phyloP scores from a whole-genome alignment of 2,329 filamentous ascomycete species.

The Fusarium sp. region DNA sequence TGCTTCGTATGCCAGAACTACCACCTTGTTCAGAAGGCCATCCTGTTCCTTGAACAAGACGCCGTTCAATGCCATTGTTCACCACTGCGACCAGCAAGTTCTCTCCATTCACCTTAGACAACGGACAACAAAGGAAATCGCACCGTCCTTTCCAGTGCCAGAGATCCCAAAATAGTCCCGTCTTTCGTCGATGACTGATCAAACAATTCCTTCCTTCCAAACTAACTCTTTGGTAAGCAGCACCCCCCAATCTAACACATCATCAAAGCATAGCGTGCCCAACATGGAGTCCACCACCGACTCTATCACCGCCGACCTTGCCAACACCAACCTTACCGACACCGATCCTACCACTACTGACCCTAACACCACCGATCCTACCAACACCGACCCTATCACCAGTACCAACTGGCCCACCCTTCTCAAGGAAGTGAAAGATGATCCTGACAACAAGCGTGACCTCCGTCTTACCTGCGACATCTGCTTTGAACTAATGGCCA shows the following conservation, averaged over 20 bases:
- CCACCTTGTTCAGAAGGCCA: background rate
- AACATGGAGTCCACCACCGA: background rate
- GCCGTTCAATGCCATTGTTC: background rate
- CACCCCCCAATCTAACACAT: background rate
- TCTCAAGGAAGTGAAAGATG: background rate
- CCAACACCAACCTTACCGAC: background rate
- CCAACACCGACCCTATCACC: background rate
- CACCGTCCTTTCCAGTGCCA: background rate
- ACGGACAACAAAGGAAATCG: background rate
- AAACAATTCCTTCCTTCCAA: background rate
- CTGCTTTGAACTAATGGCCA: background rate
- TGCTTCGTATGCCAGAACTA: background rate
- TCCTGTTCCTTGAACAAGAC: background rate
- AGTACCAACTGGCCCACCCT: background rate
- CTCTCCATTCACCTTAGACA: background rate
- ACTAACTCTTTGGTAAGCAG: background rate
- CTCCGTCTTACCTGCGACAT: background rate
- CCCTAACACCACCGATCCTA: background rate
- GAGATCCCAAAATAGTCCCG: rapidly evolving
- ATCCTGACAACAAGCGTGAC: background rate
- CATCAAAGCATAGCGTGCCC: background rate
- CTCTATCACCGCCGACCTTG: background rate
- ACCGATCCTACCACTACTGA: no score
- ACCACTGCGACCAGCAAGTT: background rate
- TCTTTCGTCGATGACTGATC: background rate